These are phyloP conservation scores for Clavariopsis aquatica DNA, from an alignment of 495 filamentous ascomycete genomes.

Conservation along the genomic window DNA sequence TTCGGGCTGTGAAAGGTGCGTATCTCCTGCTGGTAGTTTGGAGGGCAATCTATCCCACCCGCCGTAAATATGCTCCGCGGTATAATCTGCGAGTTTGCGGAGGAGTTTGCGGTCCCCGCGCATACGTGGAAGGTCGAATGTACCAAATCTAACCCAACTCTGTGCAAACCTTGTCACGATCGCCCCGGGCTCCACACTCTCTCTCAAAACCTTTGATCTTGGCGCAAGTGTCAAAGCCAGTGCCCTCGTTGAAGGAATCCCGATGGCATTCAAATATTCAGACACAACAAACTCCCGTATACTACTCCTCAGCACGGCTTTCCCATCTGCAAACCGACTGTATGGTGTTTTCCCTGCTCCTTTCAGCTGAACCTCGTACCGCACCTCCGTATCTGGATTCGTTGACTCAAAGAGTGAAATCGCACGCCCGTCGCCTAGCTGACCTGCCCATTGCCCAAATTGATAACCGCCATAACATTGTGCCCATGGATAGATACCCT, in stretches of 20 bases:
- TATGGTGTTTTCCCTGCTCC: conserved; percentile 93
- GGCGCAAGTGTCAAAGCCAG: conserved; percentile 78
- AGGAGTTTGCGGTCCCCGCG: conserved; percentile 76
- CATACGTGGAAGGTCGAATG: conserved; percentile 83
- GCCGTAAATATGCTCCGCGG: conserved; percentile 79
- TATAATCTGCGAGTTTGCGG: conserved; percentile 72
- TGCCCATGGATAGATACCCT: conserved; percentile 90
- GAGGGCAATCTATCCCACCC: conserved; percentile 80
- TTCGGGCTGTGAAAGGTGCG: conserved; percentile 40
- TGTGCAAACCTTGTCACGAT: conserved; percentile 92
- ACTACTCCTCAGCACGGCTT: conserved; percentile 85
- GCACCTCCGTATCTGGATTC: conserved; percentile 66
- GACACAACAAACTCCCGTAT: conserved; percentile 93
- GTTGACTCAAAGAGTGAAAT: conserved; percentile 91
- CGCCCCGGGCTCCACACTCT: conserved; percentile 87
- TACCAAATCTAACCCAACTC: conserved; percentile 87
- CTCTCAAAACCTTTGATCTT: conserved; percentile 68
- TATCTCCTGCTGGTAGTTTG: conserved; percentile 51
- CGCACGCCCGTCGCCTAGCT: conserved; percentile 91
- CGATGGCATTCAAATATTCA: conserved; percentile 75
- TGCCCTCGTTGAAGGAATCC: conserved; percentile 83
- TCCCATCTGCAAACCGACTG: conserved; percentile 95
- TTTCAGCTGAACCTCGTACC: conserved; percentile 92
- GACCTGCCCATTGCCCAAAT: conserved; percentile 80
- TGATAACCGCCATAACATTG: conserved; percentile 94